Conservation (phyloP, 169 alveolate species). For the Plasmodium adleri region DNA sequence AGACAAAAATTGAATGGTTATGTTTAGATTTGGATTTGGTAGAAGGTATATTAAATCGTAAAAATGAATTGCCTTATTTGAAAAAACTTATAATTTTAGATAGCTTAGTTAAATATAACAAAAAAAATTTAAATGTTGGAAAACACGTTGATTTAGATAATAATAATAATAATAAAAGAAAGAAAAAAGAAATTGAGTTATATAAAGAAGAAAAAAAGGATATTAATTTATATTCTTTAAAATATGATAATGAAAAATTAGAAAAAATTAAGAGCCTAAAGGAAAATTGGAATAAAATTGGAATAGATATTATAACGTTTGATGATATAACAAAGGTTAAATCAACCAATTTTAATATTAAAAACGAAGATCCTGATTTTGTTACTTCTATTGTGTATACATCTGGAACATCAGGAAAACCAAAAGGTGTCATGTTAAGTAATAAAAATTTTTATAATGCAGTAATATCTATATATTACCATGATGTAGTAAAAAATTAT, state of each 20-base stretch:
- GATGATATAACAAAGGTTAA: neutral
- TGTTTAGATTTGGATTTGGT: conserved; percentile 27
- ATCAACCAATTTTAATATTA: neutral
- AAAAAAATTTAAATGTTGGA: conserved; percentile 12
- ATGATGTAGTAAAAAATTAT: neutral
- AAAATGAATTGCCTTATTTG: conserved; percentile 20
- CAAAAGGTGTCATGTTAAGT: conserved; percentile 97
- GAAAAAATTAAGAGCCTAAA: neutral
- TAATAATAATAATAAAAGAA: neutral
- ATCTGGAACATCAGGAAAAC: too few relatives aligned
- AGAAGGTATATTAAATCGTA: neutral
- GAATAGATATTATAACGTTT: neutral
- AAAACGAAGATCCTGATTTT: conserved; percentile 79
- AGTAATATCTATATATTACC: neutral
- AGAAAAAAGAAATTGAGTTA: neutral
- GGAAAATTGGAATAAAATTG: neutral
- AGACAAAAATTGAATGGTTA: conserved; percentile 47
- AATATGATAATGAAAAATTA: neutral
- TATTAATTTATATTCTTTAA: too few relatives aligned
- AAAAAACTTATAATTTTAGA: too few relatives aligned
- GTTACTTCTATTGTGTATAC: conserved; percentile 95
- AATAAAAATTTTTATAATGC: conserved; percentile 77
- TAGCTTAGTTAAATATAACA: too few relatives aligned
- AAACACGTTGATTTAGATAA: neutral
- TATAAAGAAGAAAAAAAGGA: conserved; percentile 7